Evolutionary conservation across 495 filamentous ascomycete genomes (phyloP).

Genomic region (Chlorociboria aeruginascens): DNA sequence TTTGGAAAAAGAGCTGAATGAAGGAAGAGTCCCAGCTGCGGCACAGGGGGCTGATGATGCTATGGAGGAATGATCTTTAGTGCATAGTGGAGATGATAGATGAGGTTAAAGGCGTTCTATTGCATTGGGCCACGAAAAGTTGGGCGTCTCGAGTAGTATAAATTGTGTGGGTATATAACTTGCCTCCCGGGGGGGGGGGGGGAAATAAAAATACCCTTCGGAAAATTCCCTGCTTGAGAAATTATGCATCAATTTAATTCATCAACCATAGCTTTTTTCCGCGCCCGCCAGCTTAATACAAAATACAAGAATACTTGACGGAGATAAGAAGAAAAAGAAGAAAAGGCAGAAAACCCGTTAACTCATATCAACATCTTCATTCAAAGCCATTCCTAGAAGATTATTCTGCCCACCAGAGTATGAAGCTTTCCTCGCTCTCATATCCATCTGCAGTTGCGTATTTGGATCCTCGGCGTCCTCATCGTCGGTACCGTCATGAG

Average conservation of each 20-base stretch:
- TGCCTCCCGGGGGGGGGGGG: too few relatives aligned
- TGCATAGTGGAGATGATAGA: neutral
- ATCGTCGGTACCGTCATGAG: slow-evolving; percentile 1
- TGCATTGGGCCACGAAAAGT: slow-evolving; percentile 3
- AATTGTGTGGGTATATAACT: too few relatives aligned
- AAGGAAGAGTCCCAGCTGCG: slow-evolving; percentile 70
- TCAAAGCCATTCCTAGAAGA: slow-evolving; percentile 10
- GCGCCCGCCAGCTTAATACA: neutral
- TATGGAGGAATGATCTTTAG: slow-evolving; percentile 38
- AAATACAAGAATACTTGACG: neutral
- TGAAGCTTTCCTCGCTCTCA: neutral
- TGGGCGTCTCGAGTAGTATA: neutral
- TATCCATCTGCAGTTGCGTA: slow-evolving; percentile 20
- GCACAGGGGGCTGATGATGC: slow-evolving; percentile 35
- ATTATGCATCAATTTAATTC: neutral
- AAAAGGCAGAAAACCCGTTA: too few relatives aligned
- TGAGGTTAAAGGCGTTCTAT: neutral
- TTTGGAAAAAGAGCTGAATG: slow-evolving; percentile 74
- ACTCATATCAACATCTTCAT: slow-evolving; percentile 40
- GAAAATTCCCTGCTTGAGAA: too few relatives aligned
- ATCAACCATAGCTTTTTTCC: neutral
- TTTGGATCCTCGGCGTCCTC: slow-evolving; percentile 13
- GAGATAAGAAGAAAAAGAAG: neutral
- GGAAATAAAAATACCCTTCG: too few relatives aligned
- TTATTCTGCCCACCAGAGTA: slow-evolving; percentile 1